Evolutionary conservation across 2,329 filamentous ascomycete genomes (phyloP).

Genomic region (Clonostachys sp.): DNA sequence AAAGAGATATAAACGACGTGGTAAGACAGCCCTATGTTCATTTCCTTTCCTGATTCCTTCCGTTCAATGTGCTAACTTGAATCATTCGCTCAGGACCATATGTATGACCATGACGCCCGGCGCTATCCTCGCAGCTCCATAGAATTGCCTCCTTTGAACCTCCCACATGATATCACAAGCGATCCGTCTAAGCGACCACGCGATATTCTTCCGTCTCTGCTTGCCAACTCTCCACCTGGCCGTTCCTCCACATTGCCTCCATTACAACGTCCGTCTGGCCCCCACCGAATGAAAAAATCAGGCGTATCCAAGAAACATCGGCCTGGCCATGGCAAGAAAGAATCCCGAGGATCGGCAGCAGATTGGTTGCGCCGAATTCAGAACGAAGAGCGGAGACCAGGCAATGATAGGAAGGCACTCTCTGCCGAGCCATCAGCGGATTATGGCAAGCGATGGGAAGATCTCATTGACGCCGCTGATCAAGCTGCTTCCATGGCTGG

Average conservation of each 20-base stretch:
- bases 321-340: constrained; percentile 77
- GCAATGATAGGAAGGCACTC: constrained; percentile 75
- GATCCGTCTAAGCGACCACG: constrained; percentile 66
- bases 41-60: background rate
- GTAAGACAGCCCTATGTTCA: constrained; percentile 43
- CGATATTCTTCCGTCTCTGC: constrained; percentile 77
- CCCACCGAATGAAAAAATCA: constrained; percentile 73
- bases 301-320: constrained; percentile 78
- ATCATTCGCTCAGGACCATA: constrained; percentile 47
- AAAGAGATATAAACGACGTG: constrained; percentile 70
- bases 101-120: constrained; percentile 65
- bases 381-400: constrained; percentile 56
- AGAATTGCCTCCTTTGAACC: constrained; percentile 67
- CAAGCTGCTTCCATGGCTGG: constrained; percentile 78
- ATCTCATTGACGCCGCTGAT: constrained; percentile 83
- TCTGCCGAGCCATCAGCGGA: constrained; percentile 80
- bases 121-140: constrained; percentile 63
- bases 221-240: constrained; percentile 76
- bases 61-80: constrained; percentile 1
- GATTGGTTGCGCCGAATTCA: constrained; percentile 58
- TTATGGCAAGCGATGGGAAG: constrained; percentile 91
- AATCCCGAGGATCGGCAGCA: constrained; percentile 65
- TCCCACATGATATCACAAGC: constrained; percentile 61
- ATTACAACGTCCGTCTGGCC: constrained; percentile 68
- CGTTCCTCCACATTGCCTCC: constrained; percentile 86